These are phyloP conservation scores for Xerocomellus chrysenteron DNA, from an alignment of 768 basidiomycete species.

Conservation along the genomic window DNA sequence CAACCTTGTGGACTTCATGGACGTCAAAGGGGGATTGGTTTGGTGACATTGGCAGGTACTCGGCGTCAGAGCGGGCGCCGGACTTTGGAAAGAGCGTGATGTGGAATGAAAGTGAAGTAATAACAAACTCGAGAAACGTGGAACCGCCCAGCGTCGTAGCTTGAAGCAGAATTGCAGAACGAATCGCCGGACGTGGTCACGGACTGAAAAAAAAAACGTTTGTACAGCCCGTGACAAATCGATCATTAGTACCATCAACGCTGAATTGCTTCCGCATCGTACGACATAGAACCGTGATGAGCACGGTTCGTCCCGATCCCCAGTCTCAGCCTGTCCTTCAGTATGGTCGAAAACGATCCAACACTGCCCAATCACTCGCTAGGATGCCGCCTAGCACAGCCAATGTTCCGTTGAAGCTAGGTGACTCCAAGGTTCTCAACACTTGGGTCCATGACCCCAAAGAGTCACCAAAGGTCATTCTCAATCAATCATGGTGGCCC, in stretches of 20 bases:
- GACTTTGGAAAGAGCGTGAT: conserved; percentile 19
- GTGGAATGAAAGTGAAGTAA: conserved; percentile 20
- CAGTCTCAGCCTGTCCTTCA: conserved; percentile 43
- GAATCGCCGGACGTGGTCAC: background rate
- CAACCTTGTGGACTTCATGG: conserved; percentile 19
- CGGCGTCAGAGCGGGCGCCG: background rate
- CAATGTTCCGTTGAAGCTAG: conserved; percentile 49
- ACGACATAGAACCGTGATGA: conserved; percentile 41
- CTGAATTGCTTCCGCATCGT: background rate
- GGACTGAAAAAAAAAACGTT: background rate
- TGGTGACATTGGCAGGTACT: conserved; percentile 13
- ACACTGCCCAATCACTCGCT: conserved; percentile 68
- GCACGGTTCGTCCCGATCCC: conserved; percentile 62
- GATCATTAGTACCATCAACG: background rate
- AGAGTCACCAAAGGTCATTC: conserved; percentile 54
- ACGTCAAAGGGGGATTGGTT: conserved; percentile 5
- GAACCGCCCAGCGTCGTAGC: conserved; percentile 18
- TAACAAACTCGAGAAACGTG: background rate
- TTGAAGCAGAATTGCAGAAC: background rate
- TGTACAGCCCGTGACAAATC: background rate
- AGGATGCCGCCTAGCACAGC: conserved; percentile 39
- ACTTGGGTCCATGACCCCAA: conserved; percentile 75
- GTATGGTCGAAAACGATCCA: conserved; percentile 65
- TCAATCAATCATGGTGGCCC: conserved; percentile 77
- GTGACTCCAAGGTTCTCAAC: conserved; percentile 62